Evolutionary conservation across 345 rosid species (phyloP), one percentile per base, ranked within the genome.

Genomic region (Camelina hispida): DNA sequence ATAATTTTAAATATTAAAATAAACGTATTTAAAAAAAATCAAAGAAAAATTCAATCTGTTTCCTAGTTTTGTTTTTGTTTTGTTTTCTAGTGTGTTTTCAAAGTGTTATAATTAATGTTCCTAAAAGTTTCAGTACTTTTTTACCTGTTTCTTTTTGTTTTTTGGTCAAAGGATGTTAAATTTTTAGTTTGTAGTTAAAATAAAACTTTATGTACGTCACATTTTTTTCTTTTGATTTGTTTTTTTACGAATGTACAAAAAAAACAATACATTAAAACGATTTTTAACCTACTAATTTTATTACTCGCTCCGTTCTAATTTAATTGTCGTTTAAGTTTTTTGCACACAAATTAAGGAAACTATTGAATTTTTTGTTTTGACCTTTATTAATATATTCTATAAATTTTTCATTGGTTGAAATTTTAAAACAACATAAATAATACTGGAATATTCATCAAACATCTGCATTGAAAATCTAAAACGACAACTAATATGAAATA

Each of bases 121-220:
- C 28, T 32, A 73, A 65, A 16, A 74, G 60, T 66, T 57, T 57
- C 20, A 47, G 53, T 66, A 38, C 61, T 59, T 38, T 66, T 11
- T 66, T 11, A 55, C 20, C 30, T 64, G 71, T 55, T 66, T 3
- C 35, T 56, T 54, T 55, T 44, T 7, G 23, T 2, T 14, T 15
- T 16, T 5, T 58, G 78, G 73, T 74, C 74, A 76, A 76, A 69
- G 34, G 43, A 46, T 35, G 43, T 62, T 62, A 40, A 54, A 16
- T 62, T 48, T 28, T 34, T 61, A 48, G 30, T 35, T 51, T 46
- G 74, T 51, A 60, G 28, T 75, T 34, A 34, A 34, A 34, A 59
- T 20, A 58, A 74, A 55, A 30, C 38, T 43, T 28, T 44, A 23
- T 28, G 57, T 37, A 66, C 62, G 32, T 75, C 68, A 58, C 9